These are phyloP conservation scores for Rutstroemia sp. DNA, from an alignment of 2,329 filamentous ascomycete species.

Conservation along the genomic window DNA sequence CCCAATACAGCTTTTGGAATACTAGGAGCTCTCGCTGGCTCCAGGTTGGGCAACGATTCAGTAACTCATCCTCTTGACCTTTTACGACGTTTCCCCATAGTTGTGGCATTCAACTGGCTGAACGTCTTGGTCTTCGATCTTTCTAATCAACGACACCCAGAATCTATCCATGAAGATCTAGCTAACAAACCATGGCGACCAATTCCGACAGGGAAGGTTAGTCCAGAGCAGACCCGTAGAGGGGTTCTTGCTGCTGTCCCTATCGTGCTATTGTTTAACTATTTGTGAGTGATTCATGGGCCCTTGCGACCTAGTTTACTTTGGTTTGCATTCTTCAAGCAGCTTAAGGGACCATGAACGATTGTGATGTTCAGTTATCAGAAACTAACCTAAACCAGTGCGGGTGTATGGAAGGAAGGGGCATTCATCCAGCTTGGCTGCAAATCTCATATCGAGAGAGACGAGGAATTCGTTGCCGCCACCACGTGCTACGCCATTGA, in stretches of 20 bases:
- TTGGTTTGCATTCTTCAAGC: too few species aligned
- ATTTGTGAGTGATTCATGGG: background rate
- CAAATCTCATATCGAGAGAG: too few species aligned
- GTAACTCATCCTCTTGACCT: background rate
- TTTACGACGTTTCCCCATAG: background rate
- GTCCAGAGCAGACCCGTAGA: background rate
- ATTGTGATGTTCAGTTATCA: too few species aligned
- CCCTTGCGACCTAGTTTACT: too few species aligned
- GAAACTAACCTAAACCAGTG: too few species aligned
- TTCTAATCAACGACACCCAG: slow-evolving; percentile 24
- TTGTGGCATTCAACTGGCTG: slow-evolving; percentile 13
- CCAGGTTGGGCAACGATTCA: slow-evolving; percentile 3
- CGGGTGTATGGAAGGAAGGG: background rate
- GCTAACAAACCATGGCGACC: slow-evolving; percentile 31
- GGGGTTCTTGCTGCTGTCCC: background rate
- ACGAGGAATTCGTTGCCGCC: too few species aligned
- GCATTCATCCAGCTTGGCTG: background rate
- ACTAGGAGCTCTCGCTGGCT: background rate
- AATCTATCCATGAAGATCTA: slow-evolving; percentile 25
- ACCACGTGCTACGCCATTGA: too few species aligned
- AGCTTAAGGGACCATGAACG: too few species aligned
- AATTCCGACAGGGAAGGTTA: slow-evolving; percentile 25
- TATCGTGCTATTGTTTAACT: slow-evolving; percentile 7
- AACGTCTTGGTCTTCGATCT: slow-evolving; percentile 27
- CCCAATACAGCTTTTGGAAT: slow-evolving; percentile 1